Base-by-base conservation (phyloP, 2,329 filamentous ascomycete species). In the Diaporthe sp. region DNA sequence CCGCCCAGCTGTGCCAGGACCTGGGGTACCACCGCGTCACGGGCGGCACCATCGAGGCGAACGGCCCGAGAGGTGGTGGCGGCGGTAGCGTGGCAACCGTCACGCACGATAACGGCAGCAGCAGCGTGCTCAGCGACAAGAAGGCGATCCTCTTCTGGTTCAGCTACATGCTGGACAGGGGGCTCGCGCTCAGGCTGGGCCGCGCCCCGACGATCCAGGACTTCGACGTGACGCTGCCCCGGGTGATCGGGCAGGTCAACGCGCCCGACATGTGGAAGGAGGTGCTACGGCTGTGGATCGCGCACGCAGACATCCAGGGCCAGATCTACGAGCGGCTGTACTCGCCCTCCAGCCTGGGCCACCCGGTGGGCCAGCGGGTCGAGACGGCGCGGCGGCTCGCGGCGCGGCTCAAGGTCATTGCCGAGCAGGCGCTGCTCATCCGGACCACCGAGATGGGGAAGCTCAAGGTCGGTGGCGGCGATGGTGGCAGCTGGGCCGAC, bases 1-100 rank as follows among this genome's bases (percentile, higher is more conserved):
- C 91, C 0, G 88, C 89, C 17, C 87, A 89, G 69, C 84, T 93
- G 70, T 92, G 90, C 76, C 90, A 92, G 77, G 89, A 88, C 0
- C 87, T 92, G 5, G 91, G 91, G 4, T 92, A 90, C 75, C 91
- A 93, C 79, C 87, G 89, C 67, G 78, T 80, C 17, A 82, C 82
- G 52, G 80, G 78, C 4, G 79, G 82, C 42, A 81, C 81, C 17
- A 77, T 82, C 50, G 47, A 67, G 30, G 45, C 35, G 22, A 35
- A 33, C 45, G 60, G 54, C 17, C 30, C 30, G 6, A 33, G 42
- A 19, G 19, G 30, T 2, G 55, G 22, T 2, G 55, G 55, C 30
- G 91, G 91, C 5, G 92, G 90, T 75, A 91, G 92, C 78, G 86
- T 88, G 60, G 78, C 79, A 13, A 82, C 81, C 47, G 80, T 78